A percentile compares a stretch with the other conserved stretches of the same genome.
Conservation (phyloP, 495 filamentous ascomycete genomes). For the Elasticomyces elasticus region DNA sequence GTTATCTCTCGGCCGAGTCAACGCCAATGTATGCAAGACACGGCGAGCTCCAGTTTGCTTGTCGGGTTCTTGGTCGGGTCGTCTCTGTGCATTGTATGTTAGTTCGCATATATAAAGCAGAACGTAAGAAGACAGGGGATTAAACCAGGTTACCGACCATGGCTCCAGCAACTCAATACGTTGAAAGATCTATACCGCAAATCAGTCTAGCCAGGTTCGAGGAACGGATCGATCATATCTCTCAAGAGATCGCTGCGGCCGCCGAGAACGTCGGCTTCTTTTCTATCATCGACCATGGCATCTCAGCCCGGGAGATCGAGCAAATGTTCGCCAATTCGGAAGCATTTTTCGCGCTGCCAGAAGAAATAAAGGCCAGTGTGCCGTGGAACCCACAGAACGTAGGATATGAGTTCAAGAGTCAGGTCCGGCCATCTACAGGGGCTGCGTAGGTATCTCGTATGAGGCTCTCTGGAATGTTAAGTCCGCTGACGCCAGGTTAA, state of each 20-base stretch:
- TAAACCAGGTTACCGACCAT: too few relatives aligned
- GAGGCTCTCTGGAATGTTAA: too few relatives aligned
- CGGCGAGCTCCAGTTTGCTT: too few relatives aligned
- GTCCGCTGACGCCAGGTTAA: too few relatives aligned
- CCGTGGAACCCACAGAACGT: constrained; percentile 47
- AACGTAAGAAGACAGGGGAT: too few relatives aligned
- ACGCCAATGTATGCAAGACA: too few relatives aligned
- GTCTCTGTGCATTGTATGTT: too few relatives aligned
- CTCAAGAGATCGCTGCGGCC: constrained; percentile 42
- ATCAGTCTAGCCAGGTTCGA: constrained; percentile 51
- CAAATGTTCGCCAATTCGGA: constrained; percentile 43
- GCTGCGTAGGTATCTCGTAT: too few relatives aligned
- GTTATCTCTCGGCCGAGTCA: too few relatives aligned
- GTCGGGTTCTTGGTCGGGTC: too few relatives aligned
- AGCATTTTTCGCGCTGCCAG: constrained; percentile 48
- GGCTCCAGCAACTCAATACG: not conserved
- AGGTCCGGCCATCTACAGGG: constrained; percentile 53
- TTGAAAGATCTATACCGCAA: constrained; percentile 39
- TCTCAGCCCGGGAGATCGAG: constrained; percentile 41
- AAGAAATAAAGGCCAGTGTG: constrained; percentile 41
- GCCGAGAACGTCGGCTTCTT: constrained; percentile 60
- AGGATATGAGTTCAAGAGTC: constrained; percentile 54
- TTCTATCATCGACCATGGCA: constrained; percentile 47
- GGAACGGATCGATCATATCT: constrained; percentile 44
- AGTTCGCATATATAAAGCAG: too few relatives aligned